Conservation (phyloP, 208 protist species). For the Leishmania martiniquensis region DNA sequence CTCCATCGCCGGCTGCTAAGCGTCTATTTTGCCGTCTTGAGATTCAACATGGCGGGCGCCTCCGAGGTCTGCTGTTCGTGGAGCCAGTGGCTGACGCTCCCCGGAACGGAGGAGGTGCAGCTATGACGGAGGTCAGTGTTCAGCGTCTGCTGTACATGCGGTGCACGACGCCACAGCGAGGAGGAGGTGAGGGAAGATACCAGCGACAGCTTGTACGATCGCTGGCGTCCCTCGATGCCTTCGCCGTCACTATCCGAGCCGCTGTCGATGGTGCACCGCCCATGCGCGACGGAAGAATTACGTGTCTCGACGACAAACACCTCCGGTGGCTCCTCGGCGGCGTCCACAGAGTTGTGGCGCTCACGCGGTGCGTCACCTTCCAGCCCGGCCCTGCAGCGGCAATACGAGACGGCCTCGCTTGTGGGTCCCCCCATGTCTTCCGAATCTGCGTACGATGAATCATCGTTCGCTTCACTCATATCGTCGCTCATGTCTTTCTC, state of each 20-base stretch:
- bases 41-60: background rate
- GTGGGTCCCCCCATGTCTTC: slow-evolving; percentile 2
- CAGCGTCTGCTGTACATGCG: slow-evolving; percentile 11
- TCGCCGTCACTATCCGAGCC: slow-evolving; percentile 34
- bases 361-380: background rate
- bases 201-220: slow-evolving; percentile 31
- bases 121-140: background rate
- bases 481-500: slow-evolving; percentile 24
- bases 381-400: slow-evolving; percentile 25
- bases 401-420: slow-evolving; percentile 26
- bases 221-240: slow-evolving; percentile 6
- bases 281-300: slow-evolving; percentile 9
- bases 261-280: slow-evolving; percentile 31
- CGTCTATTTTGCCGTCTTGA: background rate
- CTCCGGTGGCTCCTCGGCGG: slow-evolving; percentile 11
- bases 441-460: slow-evolving; percentile 15
- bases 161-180: slow-evolving; percentile 19
- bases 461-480: slow-evolving; percentile 25
- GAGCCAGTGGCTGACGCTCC: slow-evolving; percentile 22
- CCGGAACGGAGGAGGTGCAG: slow-evolving; percentile 2
- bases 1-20: background rate
- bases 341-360: background rate
- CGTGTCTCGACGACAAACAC: slow-evolving; percentile 43
- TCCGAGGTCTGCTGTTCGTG: slow-evolving; percentile 15
- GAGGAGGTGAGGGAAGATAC: slow-evolving; percentile 30